These are phyloP conservation scores for Colletotrichum trifolii DNA, from an alignment of 2,329 filamentous ascomycete species.

Conservation along the genomic window DNA sequence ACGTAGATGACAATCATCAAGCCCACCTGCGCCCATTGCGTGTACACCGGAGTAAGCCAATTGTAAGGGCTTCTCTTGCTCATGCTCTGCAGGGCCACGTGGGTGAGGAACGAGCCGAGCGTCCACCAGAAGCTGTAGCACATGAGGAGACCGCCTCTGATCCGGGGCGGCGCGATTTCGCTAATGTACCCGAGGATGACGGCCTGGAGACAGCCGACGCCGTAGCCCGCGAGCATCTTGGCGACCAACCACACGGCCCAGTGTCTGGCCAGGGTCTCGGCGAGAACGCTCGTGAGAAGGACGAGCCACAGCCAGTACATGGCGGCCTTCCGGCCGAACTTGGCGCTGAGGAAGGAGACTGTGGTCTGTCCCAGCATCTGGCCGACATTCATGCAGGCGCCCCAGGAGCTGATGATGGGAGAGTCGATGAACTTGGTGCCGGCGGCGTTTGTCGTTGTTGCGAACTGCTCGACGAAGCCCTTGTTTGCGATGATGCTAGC, in stretches of 20 bases:
- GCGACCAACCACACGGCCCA: slow-evolving; percentile 54
- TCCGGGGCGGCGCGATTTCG: slow-evolving; percentile 52
- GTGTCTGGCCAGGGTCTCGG: slow-evolving; percentile 48
- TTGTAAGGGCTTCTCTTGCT: slow-evolving; percentile 44
- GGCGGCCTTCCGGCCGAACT: slow-evolving; percentile 45
- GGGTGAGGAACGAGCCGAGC: slow-evolving; percentile 53
- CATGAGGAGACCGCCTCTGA: slow-evolving; percentile 52
- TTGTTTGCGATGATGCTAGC: slow-evolving; percentile 51
- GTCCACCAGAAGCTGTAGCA: slow-evolving; percentile 57
- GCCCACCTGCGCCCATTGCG: slow-evolving; percentile 57
- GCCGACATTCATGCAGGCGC: slow-evolving; percentile 51
- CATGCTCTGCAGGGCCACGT: slow-evolving; percentile 51
- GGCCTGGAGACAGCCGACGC: slow-evolving; percentile 53
- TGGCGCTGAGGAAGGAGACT: slow-evolving; percentile 40
- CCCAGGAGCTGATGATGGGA: slow-evolving; percentile 50
- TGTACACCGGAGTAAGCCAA: slow-evolving; percentile 53
- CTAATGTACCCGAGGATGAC: slow-evolving; percentile 54
- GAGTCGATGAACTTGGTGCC: slow-evolving; percentile 46
- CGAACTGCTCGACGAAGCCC: slow-evolving; percentile 51
- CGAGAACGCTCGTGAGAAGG: slow-evolving; percentile 47
- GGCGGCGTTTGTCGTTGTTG: slow-evolving; percentile 39
- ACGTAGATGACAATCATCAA: slow-evolving; percentile 52
- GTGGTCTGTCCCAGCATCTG: slow-evolving; percentile 51
- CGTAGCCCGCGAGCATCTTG: slow-evolving; percentile 48
- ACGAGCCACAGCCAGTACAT: slow-evolving; percentile 46